Evolutionary conservation across 1,139 yeast species (phyloP), one percentile per base, ranked within the genome.

Genomic region (Magnusiomyces suaveolens): DNA sequence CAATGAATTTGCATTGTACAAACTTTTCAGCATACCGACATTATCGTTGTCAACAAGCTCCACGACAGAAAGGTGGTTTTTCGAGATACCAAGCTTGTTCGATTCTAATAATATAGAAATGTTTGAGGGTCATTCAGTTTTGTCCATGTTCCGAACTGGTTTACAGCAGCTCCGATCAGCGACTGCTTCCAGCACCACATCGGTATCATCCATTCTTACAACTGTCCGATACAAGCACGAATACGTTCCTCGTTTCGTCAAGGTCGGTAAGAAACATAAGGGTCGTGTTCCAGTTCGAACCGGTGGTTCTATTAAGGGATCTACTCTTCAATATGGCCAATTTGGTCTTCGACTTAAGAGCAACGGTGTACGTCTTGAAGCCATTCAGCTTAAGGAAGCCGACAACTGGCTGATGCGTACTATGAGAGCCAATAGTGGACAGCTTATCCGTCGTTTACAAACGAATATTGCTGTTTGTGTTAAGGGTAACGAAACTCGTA

Each of bases 401-500:
- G 96, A 89, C 68, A 84, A 80, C 64, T 87, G 89, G 48, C 77
- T 90, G 59, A 82, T 82, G 80, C 80, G 95, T 72, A 83, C 82
- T 58, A 82, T 89, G 66, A 82, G 96, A 69, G 75, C 82, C 48
- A 80, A 82, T 46, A 83, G 83, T 50, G 86, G 87, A 32, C 75
- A 80, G 63, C 75, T 88, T 53, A 83, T 86, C 75, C 83, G 94
- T 60, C 80, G 98, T 65, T 76, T 90, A 59, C 82, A 84, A 51
- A 86, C 96, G 51, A 84, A 87, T 69, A 79, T 88, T 56, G 94
- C 97, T 0, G 95, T 92, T 23, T 90, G 97, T 72, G 82, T 87
- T 56, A 92, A 92, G 74, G 99, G 99, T 75, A 92, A 94, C 70
- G 97, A 92, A 69, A 88, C 97, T 21, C 92, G 99, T 83, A 92